These are phyloP conservation scores for Kurtzmaniella cleridarum DNA, from an alignment of 805 yeast species.

Conservation along the genomic window DNA sequence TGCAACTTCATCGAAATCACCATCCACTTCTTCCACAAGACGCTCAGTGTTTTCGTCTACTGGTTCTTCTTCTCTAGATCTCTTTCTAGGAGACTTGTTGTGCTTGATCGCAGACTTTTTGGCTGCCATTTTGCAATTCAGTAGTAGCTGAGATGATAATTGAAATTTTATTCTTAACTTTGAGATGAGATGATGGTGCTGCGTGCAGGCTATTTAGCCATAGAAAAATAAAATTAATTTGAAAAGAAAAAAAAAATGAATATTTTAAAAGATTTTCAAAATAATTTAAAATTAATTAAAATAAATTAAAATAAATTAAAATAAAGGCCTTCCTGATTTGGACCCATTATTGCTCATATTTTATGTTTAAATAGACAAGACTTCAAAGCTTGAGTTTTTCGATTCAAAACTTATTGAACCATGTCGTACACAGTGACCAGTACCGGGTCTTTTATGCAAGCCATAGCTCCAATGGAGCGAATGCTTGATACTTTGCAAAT, in stretches of 20 bases:
- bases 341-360: no score
- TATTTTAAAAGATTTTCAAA: no score
- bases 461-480: conserved; percentile 68
- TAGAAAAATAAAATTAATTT: no score
- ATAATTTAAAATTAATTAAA: no score
- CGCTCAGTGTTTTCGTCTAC: conserved; percentile 32
- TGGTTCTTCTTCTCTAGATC: conserved; percentile 24
- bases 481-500: conserved; percentile 29
- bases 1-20: conserved; percentile 54
- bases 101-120: not conserved
- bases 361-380: no score
- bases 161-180: no score
- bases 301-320: no score
- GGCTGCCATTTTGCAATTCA: not conserved
- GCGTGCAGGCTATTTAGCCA: no score
- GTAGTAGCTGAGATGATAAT: no score
- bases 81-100: conserved; percentile 9
- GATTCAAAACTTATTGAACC: conserved; percentile 23
- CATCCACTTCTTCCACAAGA: conserved; percentile 50
- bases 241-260: no score
- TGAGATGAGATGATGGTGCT: no score
- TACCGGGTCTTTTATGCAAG: conserved; percentile 71
- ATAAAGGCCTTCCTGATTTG: no score
- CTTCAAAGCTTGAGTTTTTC: not conserved
- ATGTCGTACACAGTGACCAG: conserved; percentile 48